phyloP scores from a whole-genome alignment of 805 yeast genomes.

The Wickerhamomyces ciferrii region DNA sequence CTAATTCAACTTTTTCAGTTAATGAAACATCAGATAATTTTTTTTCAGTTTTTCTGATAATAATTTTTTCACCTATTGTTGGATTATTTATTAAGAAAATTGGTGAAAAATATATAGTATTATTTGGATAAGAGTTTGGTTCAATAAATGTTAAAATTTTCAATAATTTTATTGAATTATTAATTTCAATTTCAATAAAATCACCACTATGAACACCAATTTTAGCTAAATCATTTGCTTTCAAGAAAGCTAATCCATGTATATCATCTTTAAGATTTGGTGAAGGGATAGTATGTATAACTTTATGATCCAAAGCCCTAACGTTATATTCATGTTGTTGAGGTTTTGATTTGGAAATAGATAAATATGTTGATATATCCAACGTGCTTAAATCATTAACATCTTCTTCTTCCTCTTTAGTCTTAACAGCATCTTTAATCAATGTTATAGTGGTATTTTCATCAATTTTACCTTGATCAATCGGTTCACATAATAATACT shows the following conservation, averaged over 20 bases:
- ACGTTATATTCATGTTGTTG: slow-evolving; percentile 1
- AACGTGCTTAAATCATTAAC: too few species aligned
- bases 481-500: slow-evolving; percentile 65
- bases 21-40: slow-evolving; percentile 27
- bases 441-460: slow-evolving; percentile 47
- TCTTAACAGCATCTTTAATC: slow-evolving; percentile 26
- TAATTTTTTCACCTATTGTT: slow-evolving; percentile 18
- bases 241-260: slow-evolving; percentile 39
- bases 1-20: slow-evolving; percentile 61
- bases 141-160: slow-evolving; percentile 56
- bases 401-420: not conserved
- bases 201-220: slow-evolving; percentile 72
- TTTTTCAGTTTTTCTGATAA: slow-evolving; percentile 12
- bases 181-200: slow-evolving; percentile 32
- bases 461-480: slow-evolving; percentile 56
- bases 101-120: slow-evolving; percentile 56
- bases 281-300: slow-evolving; percentile 7
- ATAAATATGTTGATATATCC: slow-evolving; percentile 12
- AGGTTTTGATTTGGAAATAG: not conserved
- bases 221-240: slow-evolving; percentile 43
- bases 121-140: slow-evolving; percentile 42
- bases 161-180: slow-evolving; percentile 7
- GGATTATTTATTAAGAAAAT: slow-evolving; percentile 44
- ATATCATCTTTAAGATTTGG: slow-evolving; percentile 33
- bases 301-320: not conserved